Evolutionary conservation across 2,329 filamentous ascomycete genomes (phyloP).

Genomic region (Xylariaceae sp.): DNA sequence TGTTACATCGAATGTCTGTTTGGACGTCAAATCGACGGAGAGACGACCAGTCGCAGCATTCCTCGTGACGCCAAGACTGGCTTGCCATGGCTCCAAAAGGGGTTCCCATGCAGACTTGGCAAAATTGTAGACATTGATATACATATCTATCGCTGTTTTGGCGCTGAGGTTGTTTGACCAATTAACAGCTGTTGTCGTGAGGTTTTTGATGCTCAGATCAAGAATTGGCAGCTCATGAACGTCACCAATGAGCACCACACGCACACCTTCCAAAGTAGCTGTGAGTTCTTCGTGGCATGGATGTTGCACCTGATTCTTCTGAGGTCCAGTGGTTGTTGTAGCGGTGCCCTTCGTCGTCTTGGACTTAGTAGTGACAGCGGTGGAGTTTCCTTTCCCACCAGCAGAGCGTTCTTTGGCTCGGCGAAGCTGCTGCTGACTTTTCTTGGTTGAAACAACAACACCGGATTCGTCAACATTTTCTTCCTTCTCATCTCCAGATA

Average conservation of each 20-base stretch:
- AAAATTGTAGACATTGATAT: conserved; percentile 97
- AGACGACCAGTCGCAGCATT: conserved; percentile 69
- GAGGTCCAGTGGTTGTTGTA: conserved; percentile 29
- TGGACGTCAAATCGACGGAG: conserved; percentile 79
- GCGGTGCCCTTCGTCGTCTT: conserved; percentile 36
- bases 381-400: conserved; percentile 52
- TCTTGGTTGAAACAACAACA: conserved; percentile 45
- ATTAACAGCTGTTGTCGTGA: conserved; percentile 76
- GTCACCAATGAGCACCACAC: conserved; percentile 91
- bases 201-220: conserved; percentile 88
- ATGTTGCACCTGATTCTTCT: conserved; percentile 26
- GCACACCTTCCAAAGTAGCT: conserved; percentile 80
- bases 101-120: conserved; percentile 98
- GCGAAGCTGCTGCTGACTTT: conserved; percentile 49
- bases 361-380: conserved; percentile 39
- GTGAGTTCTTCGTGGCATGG: conserved; percentile 67
- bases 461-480: conserved; percentile 44
- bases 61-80: conserved; percentile 84
- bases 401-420: conserved; percentile 49
- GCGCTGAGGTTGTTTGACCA: conserved; percentile 87
- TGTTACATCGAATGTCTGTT: conserved; percentile 86
- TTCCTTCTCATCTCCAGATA: conserved; percentile 62
- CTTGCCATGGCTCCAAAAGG: conserved; percentile 88
- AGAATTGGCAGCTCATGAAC: conserved; percentile 91
- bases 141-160: conserved; percentile 85